These are phyloP conservation scores for Atalantia buxifolia DNA, from an alignment of 345 rosid species.

Conservation along the genomic window DNA sequence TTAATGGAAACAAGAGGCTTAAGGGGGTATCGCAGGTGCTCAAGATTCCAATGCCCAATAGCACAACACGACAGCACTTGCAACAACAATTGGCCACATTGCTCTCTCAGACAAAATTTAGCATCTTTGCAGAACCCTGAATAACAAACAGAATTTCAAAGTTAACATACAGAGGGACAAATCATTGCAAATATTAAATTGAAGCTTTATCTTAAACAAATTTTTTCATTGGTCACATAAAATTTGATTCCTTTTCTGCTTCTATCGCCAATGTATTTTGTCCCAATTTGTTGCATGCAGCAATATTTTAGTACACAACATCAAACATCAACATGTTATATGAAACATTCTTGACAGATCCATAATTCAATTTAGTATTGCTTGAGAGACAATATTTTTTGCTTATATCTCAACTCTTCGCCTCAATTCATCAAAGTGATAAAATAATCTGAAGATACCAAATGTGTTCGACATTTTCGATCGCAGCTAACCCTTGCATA, in stretches of 20 bases:
- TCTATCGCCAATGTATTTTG: neutral
- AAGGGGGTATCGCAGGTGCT: slow-evolving; percentile 14
- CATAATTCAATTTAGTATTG: neutral
- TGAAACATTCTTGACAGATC: neutral
- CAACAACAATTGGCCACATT: neutral
- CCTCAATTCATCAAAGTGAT: neutral
- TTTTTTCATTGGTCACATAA: neutral
- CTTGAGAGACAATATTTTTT: neutral
- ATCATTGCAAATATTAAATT: no score
- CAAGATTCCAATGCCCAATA: slow-evolving; percentile 22
- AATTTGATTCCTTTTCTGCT: slow-evolving; percentile 5
- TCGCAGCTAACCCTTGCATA: slow-evolving; percentile 23
- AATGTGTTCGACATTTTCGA: slow-evolving; percentile 30
- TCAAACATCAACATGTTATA: neutral
- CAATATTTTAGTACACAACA: neutral
- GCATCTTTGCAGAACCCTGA: slow-evolving; percentile 18
- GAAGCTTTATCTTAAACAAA: no score
- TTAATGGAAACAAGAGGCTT: neutral
- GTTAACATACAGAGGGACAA: no score
- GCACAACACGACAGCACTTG: slow-evolving; percentile 10
- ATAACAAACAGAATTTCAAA: neutral
- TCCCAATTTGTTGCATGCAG: slow-evolving; percentile 8
- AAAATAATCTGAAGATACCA: neutral
- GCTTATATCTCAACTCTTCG: neutral
- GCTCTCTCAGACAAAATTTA: slow-evolving; percentile 17